phyloP scores from a whole-genome alignment of 2,329 filamentous ascomycete species.

The Calonectria leucothoes region DNA sequence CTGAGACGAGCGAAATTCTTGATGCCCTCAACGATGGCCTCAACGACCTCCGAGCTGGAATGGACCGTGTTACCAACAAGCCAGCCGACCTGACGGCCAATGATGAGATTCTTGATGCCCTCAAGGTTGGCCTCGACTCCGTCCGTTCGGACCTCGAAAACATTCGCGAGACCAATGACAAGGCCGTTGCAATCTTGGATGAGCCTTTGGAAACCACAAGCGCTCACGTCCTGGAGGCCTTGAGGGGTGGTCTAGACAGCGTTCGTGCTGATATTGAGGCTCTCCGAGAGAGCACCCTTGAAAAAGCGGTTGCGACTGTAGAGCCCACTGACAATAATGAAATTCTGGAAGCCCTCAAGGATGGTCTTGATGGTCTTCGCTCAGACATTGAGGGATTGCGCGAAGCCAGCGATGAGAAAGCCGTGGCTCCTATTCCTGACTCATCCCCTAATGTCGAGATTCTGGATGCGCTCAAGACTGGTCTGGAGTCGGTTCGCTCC shows the following conservation, averaged over 20 bases:
- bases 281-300: constrained; percentile 69
- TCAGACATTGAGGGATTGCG: constrained; percentile 55
- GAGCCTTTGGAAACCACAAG: constrained; percentile 68
- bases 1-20: constrained; percentile 87
- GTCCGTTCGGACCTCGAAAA: constrained; percentile 83
- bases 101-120: constrained; percentile 88
- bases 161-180: constrained; percentile 71
- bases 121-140: constrained; percentile 83
- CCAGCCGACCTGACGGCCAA: constrained; percentile 85
- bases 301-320: constrained; percentile 52
- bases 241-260: constrained; percentile 82
- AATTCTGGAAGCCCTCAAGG: constrained; percentile 74
- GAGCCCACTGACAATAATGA: constrained; percentile 68
- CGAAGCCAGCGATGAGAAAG: constrained; percentile 68
- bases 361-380: constrained; percentile 38
- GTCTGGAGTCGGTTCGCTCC: constrained; percentile 75
- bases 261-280: constrained; percentile 83
- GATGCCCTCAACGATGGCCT: constrained; percentile 92
- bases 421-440: constrained; percentile 71
- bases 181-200: constrained; percentile 58
- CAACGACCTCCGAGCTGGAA: constrained; percentile 78
- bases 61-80: constrained; percentile 83
- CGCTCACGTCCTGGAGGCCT: constrained; percentile 87
- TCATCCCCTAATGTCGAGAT: constrained; percentile 85
- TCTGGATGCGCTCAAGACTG: constrained; percentile 83